These are phyloP conservation scores for Calonectria henricotiae DNA, from an alignment of 2,329 filamentous ascomycete species.

Conservation along the genomic window DNA sequence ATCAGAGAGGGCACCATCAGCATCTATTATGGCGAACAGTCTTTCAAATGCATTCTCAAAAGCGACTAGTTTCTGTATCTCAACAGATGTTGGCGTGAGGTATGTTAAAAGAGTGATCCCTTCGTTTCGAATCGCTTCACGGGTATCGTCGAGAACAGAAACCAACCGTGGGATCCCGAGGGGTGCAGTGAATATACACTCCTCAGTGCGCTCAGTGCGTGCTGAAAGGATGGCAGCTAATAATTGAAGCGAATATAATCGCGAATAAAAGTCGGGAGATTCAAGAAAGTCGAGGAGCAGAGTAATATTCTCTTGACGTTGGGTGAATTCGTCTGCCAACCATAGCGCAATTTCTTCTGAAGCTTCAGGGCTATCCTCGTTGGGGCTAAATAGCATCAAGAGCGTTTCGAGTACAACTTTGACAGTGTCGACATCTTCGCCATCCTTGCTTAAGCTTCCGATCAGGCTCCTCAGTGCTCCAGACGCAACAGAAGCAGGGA, in stretches of 20 bases:
- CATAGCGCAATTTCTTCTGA: slow-evolving; percentile 97
- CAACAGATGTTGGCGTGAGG: slow-evolving; percentile 87
- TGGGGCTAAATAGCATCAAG: slow-evolving; percentile 88
- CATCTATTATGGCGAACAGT: slow-evolving; percentile 85
- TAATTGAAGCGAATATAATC: slow-evolving; percentile 91
- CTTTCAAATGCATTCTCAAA: slow-evolving; percentile 96
- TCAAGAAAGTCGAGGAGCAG: slow-evolving; percentile 92
- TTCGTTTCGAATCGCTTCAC: slow-evolving; percentile 92
- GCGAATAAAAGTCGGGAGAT: slow-evolving; percentile 88
- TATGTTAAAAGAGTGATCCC: slow-evolving; percentile 89
- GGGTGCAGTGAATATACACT: slow-evolving; percentile 92
- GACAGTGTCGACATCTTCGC: slow-evolving; percentile 95
- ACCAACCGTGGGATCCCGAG: slow-evolving; percentile 91
- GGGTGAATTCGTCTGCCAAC: slow-evolving; percentile 98
- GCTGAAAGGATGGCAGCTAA: slow-evolving; percentile 89
- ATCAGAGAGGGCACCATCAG: slow-evolving; percentile 85
- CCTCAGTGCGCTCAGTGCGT: slow-evolving; percentile 91
- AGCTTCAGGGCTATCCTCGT: slow-evolving; percentile 85
- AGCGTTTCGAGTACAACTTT: slow-evolving; percentile 96
- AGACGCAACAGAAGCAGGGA: slow-evolving; percentile 95
- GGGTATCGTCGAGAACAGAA: slow-evolving; percentile 84
- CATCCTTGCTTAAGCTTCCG: slow-evolving; percentile 86
- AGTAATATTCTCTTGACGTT: slow-evolving; percentile 96
- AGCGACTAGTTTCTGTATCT: slow-evolving; percentile 95
- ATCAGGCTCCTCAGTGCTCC: slow-evolving; percentile 93